Evolutionary conservation across 176 grass and related monocot species (phyloP).

Genomic region (Thinopyrum elongatum): DNA sequence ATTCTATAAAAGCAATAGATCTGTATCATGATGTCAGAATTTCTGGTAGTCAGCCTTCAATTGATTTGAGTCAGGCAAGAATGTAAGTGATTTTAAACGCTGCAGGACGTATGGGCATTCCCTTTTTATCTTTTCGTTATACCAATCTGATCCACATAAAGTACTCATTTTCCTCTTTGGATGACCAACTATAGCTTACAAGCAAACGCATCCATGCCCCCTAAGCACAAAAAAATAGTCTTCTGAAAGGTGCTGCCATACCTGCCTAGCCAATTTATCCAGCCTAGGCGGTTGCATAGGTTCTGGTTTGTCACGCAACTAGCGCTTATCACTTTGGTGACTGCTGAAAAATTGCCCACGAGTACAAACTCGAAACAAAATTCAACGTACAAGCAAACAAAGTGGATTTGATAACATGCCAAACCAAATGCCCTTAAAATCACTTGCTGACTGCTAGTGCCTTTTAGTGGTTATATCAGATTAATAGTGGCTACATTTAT

Average conservation of each 20-base stretch:
- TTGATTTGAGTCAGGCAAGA: neutral
- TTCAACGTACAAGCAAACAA: constrained; percentile 18
- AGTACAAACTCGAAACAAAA: neutral
- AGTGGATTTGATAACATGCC: neutral
- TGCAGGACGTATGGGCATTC: neutral
- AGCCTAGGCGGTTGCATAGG: neutral
- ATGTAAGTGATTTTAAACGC: neutral
- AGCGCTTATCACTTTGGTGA: neutral
- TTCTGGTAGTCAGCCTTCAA: neutral
- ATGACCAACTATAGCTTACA: constrained; percentile 13
- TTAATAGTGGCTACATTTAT: neutral
- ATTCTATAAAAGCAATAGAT: neutral
- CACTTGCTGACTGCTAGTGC: neutral
- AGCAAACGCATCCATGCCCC: neutral
- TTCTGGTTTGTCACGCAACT: neutral
- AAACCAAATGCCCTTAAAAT: constrained; percentile 8
- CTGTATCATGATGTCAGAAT: neutral
- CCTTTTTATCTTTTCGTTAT: neutral
- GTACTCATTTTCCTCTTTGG: neutral
- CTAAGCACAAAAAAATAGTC: neutral
- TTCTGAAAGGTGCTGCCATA: neutral
- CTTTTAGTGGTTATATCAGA: neutral
- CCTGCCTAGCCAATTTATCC: neutral
- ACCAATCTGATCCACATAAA: neutral
- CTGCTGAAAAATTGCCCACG: neutral